Evolutionary conservation across 208 protist genomes (phyloP).

Genomic region (Leptomonas seymouri): DNA sequence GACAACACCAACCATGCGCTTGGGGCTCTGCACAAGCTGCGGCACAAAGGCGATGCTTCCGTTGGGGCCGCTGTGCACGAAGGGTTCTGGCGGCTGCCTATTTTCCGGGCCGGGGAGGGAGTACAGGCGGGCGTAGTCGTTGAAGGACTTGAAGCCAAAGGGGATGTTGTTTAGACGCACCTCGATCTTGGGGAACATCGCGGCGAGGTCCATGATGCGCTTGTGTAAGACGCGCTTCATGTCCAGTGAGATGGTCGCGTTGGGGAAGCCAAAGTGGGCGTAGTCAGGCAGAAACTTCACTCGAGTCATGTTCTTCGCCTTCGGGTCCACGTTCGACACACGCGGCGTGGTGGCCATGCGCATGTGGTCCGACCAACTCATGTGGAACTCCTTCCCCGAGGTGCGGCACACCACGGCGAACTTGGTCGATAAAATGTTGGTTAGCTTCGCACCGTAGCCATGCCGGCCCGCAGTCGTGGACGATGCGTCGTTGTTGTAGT

Average conservation of each 20-base stretch:
- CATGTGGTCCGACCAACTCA: slow-evolving; percentile 99
- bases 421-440: slow-evolving; percentile 99
- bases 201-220: slow-evolving; percentile 93
- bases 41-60: slow-evolving; percentile 85
- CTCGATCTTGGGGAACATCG: slow-evolving; percentile 91
- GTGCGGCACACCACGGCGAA: slow-evolving; percentile 95
- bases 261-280: slow-evolving; percentile 71
- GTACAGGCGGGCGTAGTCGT: slow-evolving; percentile 96
- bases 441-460: slow-evolving; percentile 97
- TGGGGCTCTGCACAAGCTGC: slow-evolving; percentile 80
- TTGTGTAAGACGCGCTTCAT: slow-evolving; percentile 91
- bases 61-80: slow-evolving; percentile 74
- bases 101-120: slow-evolving; percentile 44
- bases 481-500: slow-evolving; percentile 96
- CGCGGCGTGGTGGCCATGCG: slow-evolving; percentile 87
- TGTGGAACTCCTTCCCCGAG: slow-evolving; percentile 89
- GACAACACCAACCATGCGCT: slow-evolving; percentile 98
- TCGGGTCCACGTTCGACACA: slow-evolving; percentile 76
- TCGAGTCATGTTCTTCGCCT: slow-evolving; percentile 75
- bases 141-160: slow-evolving; percentile 95
- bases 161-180: slow-evolving; percentile 96
- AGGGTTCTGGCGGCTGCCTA: slow-evolving; percentile 62
- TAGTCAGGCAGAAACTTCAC: slow-evolving; percentile 93
- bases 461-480: slow-evolving; percentile 96
- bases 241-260: slow-evolving; percentile 76